Conservation (phyloP, 2,329 filamentous ascomycete genomes). For the Arachnopeziza araneosa region DNA sequence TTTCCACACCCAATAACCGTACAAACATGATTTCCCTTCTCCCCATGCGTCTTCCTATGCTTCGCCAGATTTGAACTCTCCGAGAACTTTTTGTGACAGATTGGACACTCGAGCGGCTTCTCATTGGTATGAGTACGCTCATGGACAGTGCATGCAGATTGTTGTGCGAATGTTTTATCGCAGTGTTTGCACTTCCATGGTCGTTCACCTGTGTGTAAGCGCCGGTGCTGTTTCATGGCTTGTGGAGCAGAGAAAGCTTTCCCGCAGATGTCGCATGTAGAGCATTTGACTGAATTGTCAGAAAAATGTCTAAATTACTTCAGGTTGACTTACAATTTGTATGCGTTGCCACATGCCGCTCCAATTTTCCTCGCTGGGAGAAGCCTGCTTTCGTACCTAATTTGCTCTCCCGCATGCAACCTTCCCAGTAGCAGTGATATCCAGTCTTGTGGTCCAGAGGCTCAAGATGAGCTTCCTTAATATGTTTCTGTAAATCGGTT, state of each 20-base stretch:
- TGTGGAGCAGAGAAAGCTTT: slow-evolving; percentile 60
- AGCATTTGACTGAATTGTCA: slow-evolving; percentile 48
- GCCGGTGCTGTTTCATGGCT: slow-evolving; percentile 60
- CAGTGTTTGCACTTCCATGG: slow-evolving; percentile 54
- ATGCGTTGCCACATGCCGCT: slow-evolving; percentile 60
- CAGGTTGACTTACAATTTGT: slow-evolving; percentile 49
- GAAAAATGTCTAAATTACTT: background rate
- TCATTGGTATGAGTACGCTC: slow-evolving; percentile 56
- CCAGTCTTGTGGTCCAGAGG: slow-evolving; percentile 40
- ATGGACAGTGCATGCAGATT: slow-evolving; percentile 65
- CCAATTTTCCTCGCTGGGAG: slow-evolving; percentile 56
- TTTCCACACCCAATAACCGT: slow-evolving; percentile 44
- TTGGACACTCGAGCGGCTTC: slow-evolving; percentile 51
- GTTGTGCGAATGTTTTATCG: slow-evolving; percentile 57
- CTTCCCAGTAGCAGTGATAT: slow-evolving; percentile 51
- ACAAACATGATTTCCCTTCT: slow-evolving; percentile 47
- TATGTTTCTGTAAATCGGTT: slow-evolving; percentile 50
- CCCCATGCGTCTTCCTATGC: slow-evolving; percentile 56
- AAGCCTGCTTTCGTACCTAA: slow-evolving; percentile 41
- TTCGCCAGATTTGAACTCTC: slow-evolving; percentile 64
- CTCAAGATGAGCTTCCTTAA: slow-evolving; percentile 45
- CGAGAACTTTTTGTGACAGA: slow-evolving; percentile 54
- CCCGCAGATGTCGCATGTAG: slow-evolving; percentile 48
- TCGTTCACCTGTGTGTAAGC: slow-evolving; percentile 61
- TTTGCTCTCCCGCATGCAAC: slow-evolving; percentile 41